Evolutionary conservation across 768 basidiomycete species (phyloP).

Genomic region (Tricholoma saponaceum): DNA sequence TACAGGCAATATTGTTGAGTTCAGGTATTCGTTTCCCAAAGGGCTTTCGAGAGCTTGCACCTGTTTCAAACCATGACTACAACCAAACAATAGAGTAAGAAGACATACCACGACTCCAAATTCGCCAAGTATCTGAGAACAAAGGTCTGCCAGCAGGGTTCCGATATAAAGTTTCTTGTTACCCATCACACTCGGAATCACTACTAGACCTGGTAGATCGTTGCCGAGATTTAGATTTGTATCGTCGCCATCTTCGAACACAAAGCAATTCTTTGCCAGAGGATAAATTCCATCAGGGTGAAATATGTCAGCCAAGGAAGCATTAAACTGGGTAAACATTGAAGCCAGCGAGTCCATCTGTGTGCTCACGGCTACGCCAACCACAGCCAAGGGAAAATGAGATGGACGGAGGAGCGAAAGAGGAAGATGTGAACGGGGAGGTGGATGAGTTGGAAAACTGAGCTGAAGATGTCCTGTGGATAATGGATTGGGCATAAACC

Average conservation of each 20-base stretch:
- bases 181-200: slow-evolving; percentile 83
- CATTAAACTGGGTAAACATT: slow-evolving; percentile 64
- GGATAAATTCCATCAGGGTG: slow-evolving; percentile 68
- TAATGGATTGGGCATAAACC: slow-evolving; percentile 76
- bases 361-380: slow-evolving; percentile 78
- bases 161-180: slow-evolving; percentile 88
- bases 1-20: slow-evolving; percentile 59
- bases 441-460: slow-evolving; percentile 71
- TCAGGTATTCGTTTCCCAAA: slow-evolving; percentile 81
- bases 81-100: not conserved
- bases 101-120: slow-evolving; percentile 71
- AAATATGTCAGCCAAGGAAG: slow-evolving; percentile 59
- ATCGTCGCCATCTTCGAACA: slow-evolving; percentile 74
- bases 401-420: slow-evolving; percentile 75
- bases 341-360: slow-evolving; percentile 47
- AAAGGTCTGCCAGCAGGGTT: slow-evolving; percentile 84
- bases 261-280: slow-evolving; percentile 77
- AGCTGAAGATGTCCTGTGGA: slow-evolving; percentile 83
- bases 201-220: slow-evolving; percentile 57
- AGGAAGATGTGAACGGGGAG: slow-evolving; percentile 59
- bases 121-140: slow-evolving; percentile 81
- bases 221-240: slow-evolving; percentile 55
- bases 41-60: slow-evolving; percentile 77
- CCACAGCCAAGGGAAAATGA: slow-evolving; percentile 81
- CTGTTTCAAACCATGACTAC: slow-evolving; percentile 34